Evolutionary conservation across 768 basidiomycete species (phyloP), one percentile per base, ranked within the genome.

Genomic region (Panaeolus cyanescens): DNA sequence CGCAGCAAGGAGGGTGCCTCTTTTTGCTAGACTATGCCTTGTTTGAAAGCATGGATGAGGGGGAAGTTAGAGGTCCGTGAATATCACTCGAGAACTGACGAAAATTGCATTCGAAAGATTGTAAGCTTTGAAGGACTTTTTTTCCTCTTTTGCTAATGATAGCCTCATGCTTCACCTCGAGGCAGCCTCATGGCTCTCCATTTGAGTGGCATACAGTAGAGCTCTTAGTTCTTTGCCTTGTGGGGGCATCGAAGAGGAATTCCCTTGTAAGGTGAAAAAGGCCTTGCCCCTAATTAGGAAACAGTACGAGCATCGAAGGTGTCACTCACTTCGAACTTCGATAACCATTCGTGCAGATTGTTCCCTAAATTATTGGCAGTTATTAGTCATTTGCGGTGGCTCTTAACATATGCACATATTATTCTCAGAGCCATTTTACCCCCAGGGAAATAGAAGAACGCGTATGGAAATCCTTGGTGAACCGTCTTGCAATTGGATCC

Each of bases 361-460:
- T 28, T n/a, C 39, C 15, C 25, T 50, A 28, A 4, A 4, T 6
- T 28, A 50, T n/a, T 5, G 39, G 17, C 12, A 40, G 17, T 20
- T 5, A 19, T 17, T 19, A 20, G 4, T 20, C n/a, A 5, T 7
- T 19, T 40, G 15, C 22, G 15, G 10, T 15, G 25, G 30, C 22
- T 50, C 22, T 13, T 7, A 25, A 28, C 12, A 28, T 50, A 12
- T 50, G 25, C 8, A 22, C 4, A 28, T 28, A n/a, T n/a, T n/a
- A n/a, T 28, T 63, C 59, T 22, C 31, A 55, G 15, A 32, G 31
- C 28, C 55, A 56, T 39, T 34, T 59, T 55, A 32, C 54, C 6
- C 53, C 32, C 40, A 59, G 42, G 55, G 55, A 42, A 30, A 37
- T 32, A 22, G 58, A 56, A 36, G 8, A 3, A n/a, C 32, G 22